Evolutionary conservation across 192 early-diverging fungal species (phyloP).

Genomic region (Rhizophagus clarus): DNA sequence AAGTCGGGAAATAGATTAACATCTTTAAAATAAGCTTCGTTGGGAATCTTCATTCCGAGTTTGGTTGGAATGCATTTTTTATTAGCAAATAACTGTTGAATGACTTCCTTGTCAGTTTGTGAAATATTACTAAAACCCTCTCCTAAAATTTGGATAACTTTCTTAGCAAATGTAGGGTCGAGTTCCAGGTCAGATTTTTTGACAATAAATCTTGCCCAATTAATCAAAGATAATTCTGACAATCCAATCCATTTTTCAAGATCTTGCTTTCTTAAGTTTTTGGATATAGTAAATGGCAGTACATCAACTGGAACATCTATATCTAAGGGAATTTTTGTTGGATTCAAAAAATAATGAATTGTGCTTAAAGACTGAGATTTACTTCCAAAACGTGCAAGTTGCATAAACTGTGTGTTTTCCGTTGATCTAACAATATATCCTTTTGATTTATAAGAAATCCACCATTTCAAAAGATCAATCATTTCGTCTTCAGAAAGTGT

Average conservation of each 20-base stretch:
- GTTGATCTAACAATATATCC: too few relatives aligned
- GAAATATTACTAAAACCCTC: slow-evolving; percentile 47
- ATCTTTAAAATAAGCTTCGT: slow-evolving; percentile 74
- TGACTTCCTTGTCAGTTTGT: slow-evolving; percentile 34
- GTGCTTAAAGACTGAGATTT: slow-evolving; percentile 48
- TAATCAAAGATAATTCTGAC: slow-evolving; percentile 1
- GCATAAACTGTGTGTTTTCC: not conserved
- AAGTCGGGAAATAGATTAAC: slow-evolving; percentile 86
- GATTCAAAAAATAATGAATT: slow-evolving; percentile 64
- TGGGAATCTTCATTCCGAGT: slow-evolving; percentile 65
- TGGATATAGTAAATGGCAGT: slow-evolving; percentile 17
- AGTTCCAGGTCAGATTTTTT: slow-evolving; percentile 25
- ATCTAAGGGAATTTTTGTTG: not conserved
- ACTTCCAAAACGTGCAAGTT: slow-evolving; percentile 15
- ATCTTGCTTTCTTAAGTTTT: not conserved
- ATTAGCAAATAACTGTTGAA: slow-evolving; percentile 35
- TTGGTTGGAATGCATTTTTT: slow-evolving; percentile 73
- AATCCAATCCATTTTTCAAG: slow-evolving; percentile 12
- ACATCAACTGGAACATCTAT: not conserved
- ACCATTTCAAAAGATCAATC: slow-evolving; percentile 76
- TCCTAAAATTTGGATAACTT: slow-evolving; percentile 57
- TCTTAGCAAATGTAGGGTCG: slow-evolving; percentile 66
- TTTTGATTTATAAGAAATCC: slow-evolving; percentile 53
- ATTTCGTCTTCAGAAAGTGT: slow-evolving; percentile 61
- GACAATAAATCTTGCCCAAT: slow-evolving; percentile 12